Percentiles rank a stretch among this genome's conserved stretches.
Conservation (phyloP, 2,329 filamentous ascomycete genomes). For the Fusarium floridanum region DNA sequence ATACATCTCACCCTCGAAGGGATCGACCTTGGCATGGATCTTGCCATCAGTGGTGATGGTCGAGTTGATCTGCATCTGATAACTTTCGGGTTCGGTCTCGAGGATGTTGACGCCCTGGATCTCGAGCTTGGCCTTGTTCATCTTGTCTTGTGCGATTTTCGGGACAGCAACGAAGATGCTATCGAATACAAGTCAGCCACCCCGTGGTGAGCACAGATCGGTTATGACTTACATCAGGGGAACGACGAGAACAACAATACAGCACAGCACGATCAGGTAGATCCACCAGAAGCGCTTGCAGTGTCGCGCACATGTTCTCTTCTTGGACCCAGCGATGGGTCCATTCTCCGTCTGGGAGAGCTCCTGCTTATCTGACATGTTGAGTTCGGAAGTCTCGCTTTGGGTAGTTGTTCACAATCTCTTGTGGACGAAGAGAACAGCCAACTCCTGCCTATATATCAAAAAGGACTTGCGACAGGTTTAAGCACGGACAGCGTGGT, state of each 20-base stretch:
- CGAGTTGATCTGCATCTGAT: constrained; percentile 68
- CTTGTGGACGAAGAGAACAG: constrained; percentile 1
- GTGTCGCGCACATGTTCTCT: constrained; percentile 59
- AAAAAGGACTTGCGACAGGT: constrained; percentile 4
- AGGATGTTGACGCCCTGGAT: constrained; percentile 66
- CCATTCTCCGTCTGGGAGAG: constrained; percentile 53
- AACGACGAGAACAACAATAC: constrained; percentile 67
- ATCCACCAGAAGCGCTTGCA: constrained; percentile 73
- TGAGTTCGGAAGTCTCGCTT: constrained; percentile 1
- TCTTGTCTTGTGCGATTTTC: constrained; percentile 67
- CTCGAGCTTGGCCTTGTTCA: constrained; percentile 65
- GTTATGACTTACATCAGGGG: constrained; percentile 67
- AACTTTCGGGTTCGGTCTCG: constrained; percentile 58
- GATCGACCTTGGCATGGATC: constrained; percentile 64
- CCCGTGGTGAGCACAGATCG: background rate
- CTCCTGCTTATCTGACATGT: constrained; percentile 56
- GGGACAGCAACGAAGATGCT: constrained; percentile 70
- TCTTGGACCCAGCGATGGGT: constrained; percentile 49
- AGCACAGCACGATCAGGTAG: constrained; percentile 64
- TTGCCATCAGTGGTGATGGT: constrained; percentile 65
- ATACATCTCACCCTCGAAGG: constrained; percentile 67
- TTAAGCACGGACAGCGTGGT: constrained; percentile 15
- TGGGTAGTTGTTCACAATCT: background rate
- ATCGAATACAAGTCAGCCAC: constrained; percentile 24
- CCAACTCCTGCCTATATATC: background rate